Evolutionary conservation across 2,329 filamentous ascomycete genomes (phyloP).

Genomic region (Herpotrichia juniperi): DNA sequence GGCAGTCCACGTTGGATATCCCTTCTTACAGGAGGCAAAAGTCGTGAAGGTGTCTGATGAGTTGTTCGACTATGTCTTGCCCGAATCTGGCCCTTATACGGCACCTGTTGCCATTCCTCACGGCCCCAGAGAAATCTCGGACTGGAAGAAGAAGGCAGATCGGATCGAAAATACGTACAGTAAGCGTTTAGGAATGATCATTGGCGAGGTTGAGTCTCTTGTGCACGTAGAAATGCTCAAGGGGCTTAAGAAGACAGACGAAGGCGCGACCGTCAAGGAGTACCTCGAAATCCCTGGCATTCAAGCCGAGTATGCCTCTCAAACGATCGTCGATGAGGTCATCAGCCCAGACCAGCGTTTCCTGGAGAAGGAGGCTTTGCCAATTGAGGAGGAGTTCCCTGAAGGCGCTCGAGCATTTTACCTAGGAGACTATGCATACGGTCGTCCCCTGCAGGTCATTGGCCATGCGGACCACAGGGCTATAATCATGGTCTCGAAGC

Average conservation of each 20-base stretch:
- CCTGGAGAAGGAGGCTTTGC: conserved; percentile 84
- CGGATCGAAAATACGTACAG: conserved; percentile 87
- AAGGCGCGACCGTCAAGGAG: conserved; percentile 90
- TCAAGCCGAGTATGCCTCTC: conserved; percentile 88
- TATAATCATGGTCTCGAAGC: conserved; percentile 76
- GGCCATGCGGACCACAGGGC: conserved; percentile 77
- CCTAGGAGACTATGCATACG: conserved; percentile 90
- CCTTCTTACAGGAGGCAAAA: conserved; percentile 93
- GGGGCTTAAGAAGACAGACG: conserved; percentile 86
- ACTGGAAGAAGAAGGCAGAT: conserved; percentile 83
- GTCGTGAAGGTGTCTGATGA: conserved; percentile 90
- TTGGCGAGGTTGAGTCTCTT: conserved; percentile 84
- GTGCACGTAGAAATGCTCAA: conserved; percentile 94
- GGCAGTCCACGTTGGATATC: conserved; percentile 89
- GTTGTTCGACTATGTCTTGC: conserved; percentile 83
- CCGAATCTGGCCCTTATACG: conserved; percentile 65
- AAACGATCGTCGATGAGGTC: conserved; percentile 88
- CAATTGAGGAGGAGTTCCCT: conserved; percentile 91
- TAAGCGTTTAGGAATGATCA: conserved; percentile 86
- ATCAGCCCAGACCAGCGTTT: conserved; percentile 92
- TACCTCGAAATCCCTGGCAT: conserved; percentile 85
- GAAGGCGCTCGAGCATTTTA: conserved; percentile 85
- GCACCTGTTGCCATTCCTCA: conserved; percentile 71
- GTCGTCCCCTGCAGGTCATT: conserved; percentile 82
- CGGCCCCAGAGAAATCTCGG: conserved; percentile 74